Evolutionary conservation across 2,329 filamentous ascomycete species (phyloP).

Genomic region (Ascosphaera apis): DNA sequence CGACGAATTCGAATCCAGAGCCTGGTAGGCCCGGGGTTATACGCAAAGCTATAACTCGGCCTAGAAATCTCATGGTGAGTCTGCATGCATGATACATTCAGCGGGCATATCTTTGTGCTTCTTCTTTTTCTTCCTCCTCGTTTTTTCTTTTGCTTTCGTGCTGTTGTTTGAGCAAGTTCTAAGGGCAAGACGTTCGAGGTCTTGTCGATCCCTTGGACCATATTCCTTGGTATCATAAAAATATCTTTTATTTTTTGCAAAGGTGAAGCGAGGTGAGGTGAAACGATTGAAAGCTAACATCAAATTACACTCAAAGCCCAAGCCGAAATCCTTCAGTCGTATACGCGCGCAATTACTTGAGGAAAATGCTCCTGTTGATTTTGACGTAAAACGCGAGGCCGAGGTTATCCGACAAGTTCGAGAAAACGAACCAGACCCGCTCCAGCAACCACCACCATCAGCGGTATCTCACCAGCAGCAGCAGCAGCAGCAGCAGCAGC

Average conservation of each 20-base stretch:
- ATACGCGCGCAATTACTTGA: constrained; percentile 78
- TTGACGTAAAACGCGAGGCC: constrained; percentile 71
- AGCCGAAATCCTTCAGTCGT: constrained; percentile 85
- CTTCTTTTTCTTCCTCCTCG: too few species aligned
- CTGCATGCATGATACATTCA: too few species aligned
- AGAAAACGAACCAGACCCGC: constrained; percentile 53
- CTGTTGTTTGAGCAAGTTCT: too few species aligned
- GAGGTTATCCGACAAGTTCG: constrained; percentile 90
- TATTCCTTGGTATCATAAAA: too few species aligned
- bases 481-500: neutral
- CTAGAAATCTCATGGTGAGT: constrained; percentile 69
- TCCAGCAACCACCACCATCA: constrained; percentile 21
- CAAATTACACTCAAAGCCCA: constrained; percentile 38
- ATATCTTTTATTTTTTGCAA: too few species aligned
- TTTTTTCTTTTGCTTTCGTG: too few species aligned
- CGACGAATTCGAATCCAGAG: constrained; percentile 14
- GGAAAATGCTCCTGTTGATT: constrained; percentile 68
- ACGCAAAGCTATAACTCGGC: constrained; percentile 57
- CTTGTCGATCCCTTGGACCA: too few species aligned
- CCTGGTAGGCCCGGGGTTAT: constrained; percentile 53
- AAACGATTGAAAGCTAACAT: too few species aligned
- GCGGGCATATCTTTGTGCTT: too few species aligned
- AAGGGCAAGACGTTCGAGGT: too few species aligned
- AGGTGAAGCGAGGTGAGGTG: too few species aligned
- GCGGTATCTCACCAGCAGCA: too few species aligned